Evolutionary conservation across 164 flowering plant genomes (phyloP).

Genomic region (Dillenia turbinata): DNA sequence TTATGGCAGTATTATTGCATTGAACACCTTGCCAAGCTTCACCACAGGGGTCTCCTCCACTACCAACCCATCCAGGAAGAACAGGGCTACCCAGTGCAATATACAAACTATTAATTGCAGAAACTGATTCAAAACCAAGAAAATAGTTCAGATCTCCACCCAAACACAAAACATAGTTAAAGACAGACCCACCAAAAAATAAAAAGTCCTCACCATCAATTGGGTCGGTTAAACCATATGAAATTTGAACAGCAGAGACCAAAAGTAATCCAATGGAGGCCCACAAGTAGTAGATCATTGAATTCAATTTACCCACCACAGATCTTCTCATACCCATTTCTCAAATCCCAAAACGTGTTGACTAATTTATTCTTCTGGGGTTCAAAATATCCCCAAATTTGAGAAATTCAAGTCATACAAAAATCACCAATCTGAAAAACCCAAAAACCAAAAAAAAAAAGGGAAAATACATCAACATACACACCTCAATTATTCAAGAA

Average conservation of each 20-base stretch:
- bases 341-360: slow-evolving; percentile 16
- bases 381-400: neutral
- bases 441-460: neutral
- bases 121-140: slow-evolving; percentile 38
- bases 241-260: slow-evolving; percentile 26
- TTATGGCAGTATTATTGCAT: slow-evolving; percentile 55
- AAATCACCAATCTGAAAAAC: slow-evolving; percentile 13
- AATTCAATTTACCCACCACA: slow-evolving; percentile 20
- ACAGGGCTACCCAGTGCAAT: slow-evolving; percentile 50
- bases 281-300: slow-evolving; percentile 35
- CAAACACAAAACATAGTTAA: neutral
- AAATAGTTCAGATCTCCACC: neutral
- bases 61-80: slow-evolving; percentile 65
- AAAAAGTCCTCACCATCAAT: slow-evolving; percentile 45
- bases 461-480: neutral
- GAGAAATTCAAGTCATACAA: neutral
- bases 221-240: slow-evolving; percentile 48
- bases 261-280: slow-evolving; percentile 29
- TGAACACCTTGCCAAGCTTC: slow-evolving; percentile 77
- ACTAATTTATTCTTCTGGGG: neutral
- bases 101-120: slow-evolving; percentile 63
- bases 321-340: slow-evolving; percentile 41
- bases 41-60: slow-evolving; percentile 85
- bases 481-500: neutral
- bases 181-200: neutral